Evolutionary conservation across 2,329 filamentous ascomycete species (phyloP), one percentile per base, ranked within the genome.

Genomic region (Thelonectria discophora): DNA sequence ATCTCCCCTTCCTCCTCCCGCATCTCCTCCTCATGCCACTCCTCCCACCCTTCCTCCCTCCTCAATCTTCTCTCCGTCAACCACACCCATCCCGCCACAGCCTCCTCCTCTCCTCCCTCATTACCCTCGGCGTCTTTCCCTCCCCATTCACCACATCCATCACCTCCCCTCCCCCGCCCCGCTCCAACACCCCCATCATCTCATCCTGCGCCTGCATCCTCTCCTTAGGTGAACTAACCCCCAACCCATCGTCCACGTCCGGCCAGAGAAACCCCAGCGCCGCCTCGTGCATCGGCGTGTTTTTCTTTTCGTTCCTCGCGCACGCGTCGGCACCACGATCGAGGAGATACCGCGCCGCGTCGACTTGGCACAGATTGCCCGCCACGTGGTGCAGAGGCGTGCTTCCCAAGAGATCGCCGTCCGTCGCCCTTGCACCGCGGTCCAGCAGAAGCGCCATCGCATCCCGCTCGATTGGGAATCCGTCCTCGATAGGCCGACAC

Each of bases 231-330:
- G n/a, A n/a, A n/a, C n/a, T n/a, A n/a, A 7, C 4, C 4, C 24
- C 24, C 24, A 24, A 24, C 24, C 7, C 42, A 4, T 8, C 39
- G 3, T 9, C 1, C 2, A 6, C 11, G 13, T 17, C n/a, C 2
- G 2, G 27, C 34, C 11, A 21, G 15, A 30, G 3, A 10, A 5
- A 27, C 6, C 37, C 37, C 12, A 9, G 1, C 8, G 12, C 37
- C 40, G 40, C 40, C 27, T 39, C 30, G 39, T 58, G 55, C 2
- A 58, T 27, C 15, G 47, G 39, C 12, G 55, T 45, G 15, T 30
- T 37, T 18, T 15, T 11, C 12, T 40, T 13, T 1, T 40, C 1
- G 20, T 45, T 46, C n/a, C 40, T 51, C 2, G 13, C 5, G 12
- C 12, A n/a, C 15, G 15, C 27, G 20, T 52, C 40, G 3, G 55